Conservation (phyloP, 1,139 yeast species). For the Blastobotrys apis region DNA sequence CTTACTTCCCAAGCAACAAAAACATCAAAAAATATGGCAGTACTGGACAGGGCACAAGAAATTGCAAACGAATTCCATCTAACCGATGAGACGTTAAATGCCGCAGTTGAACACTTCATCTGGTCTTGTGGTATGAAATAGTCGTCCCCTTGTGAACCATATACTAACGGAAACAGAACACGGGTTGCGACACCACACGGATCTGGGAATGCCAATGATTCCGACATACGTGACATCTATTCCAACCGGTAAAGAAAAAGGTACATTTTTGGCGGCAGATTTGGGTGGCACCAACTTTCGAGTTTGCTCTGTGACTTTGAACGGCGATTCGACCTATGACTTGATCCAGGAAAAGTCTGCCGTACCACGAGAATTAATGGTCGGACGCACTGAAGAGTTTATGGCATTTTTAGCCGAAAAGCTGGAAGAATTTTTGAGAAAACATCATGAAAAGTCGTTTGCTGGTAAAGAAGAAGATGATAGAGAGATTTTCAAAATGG, state of each 20-base stretch:
- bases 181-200: constrained; percentile 29
- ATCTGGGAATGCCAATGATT: constrained; percentile 73
- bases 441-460: constrained; percentile 46
- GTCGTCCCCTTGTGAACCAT: background rate
- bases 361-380: constrained; percentile 71
- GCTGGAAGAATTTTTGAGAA: constrained; percentile 55
- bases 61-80: constrained; percentile 55
- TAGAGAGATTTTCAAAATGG: constrained; percentile 54
- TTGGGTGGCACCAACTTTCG: constrained; percentile 86
- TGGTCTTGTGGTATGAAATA: constrained; percentile 14
- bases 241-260: constrained; percentile 76
- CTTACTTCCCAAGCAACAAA: background rate
- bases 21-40: constrained; percentile 10
- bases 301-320: constrained; percentile 75
- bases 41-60: constrained; percentile 39
- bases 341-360: constrained; percentile 68
- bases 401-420: constrained; percentile 71
- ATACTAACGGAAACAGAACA: constrained; percentile 10
- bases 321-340: constrained; percentile 75
- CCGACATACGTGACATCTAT: constrained; percentile 77
- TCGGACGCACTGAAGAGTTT: constrained; percentile 51
- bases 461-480: constrained; percentile 13
- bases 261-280: constrained; percentile 76
- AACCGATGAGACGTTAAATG: constrained; percentile 46
- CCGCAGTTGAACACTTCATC: constrained; percentile 64